Base-by-base conservation (phyloP, 2,329 filamentous ascomycete species). In the Calcarisporium arbuscula region DNA sequence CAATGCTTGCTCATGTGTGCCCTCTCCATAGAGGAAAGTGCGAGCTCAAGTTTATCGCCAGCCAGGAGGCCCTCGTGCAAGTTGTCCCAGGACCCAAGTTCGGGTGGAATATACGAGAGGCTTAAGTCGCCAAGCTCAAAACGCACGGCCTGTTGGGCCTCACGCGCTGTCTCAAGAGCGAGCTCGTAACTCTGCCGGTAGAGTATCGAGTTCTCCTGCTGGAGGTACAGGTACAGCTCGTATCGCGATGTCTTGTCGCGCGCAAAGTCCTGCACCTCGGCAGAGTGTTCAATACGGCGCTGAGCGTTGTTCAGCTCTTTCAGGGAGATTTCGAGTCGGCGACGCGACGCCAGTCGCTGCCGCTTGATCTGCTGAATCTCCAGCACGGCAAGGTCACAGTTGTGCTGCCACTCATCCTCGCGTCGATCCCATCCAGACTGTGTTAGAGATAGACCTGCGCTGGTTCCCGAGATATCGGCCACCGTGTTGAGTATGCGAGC, bases 301-400 rank as follows among this genome's bases (percentile, higher is more conserved):
- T 39, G 17, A 11, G 36, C 35, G 16, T 39, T 39, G 28, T 39
- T 19, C 5, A 38, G 19, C 11, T 38, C 39, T 9, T 29, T 20
- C 6, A 27, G 35, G 7, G 30, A 32, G 8, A 38, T 31, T 10
- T 41, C 39, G 12, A 38, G 16, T 10, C 35, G 35, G 8, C 35
- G 27, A 6, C 35, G 27, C 4, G 35, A 19, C 8, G 39, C 35
- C 19, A 38, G 31, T 15, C 35, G 35, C 25, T 38, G 39, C 18
- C 32, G 21, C 22, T 41, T 38, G 9, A 35, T 38, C 28, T 41
- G 35, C 25, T 41, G 31, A 26, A 41, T 41, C 23, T 38, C 39
- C 16, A 31, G 33, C 7, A 33, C 36, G 12, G 29, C 35, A 14
- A 38, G 18, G 22, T 41, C 35, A 18, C 19, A 25, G 11, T 34